Percentiles rank a stretch among this genome's conserved stretches.
phyloP scores from a whole-genome alignment of 2,329 filamentous ascomycete species.

The Cylindrodendrum hubeiense region DNA sequence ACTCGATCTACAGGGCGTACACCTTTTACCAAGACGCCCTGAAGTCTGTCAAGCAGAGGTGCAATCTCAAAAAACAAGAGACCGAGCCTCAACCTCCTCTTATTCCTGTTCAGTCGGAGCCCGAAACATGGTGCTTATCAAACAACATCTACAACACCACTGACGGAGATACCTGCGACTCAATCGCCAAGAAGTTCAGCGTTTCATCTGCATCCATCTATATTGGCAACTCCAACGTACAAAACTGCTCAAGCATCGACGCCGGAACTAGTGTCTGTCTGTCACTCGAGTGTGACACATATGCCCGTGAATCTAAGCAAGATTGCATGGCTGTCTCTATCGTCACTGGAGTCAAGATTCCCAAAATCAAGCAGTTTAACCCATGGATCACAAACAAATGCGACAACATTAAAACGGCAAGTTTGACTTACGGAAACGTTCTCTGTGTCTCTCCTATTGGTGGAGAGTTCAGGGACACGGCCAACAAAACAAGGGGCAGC shows the following conservation, averaged over 20 bases:
- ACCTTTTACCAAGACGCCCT: too few species aligned
- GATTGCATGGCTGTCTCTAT: background rate
- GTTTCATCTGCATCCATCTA: background rate
- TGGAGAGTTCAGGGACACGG: background rate
- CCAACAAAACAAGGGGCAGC: background rate
- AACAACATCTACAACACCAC: background rate
- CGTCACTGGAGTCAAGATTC: slow-evolving; percentile 1
- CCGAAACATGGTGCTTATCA: background rate
- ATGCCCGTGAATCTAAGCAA: background rate
- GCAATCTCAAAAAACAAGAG: too few species aligned
- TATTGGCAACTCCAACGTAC: background rate
- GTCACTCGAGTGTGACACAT: background rate
- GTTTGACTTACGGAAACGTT: background rate
- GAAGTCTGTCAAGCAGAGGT: too few species aligned
- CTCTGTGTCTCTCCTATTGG: slow-evolving; percentile 8
- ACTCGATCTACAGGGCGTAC: slow-evolving; percentile 39
- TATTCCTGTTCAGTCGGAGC: too few species aligned
- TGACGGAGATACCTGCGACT: background rate
- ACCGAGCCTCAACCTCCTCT: too few species aligned
- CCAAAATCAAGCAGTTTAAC: slow-evolving; percentile 3
- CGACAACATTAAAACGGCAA: slow-evolving; percentile 6
- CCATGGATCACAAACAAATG: slow-evolving; percentile 1
- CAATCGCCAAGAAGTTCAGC: background rate
- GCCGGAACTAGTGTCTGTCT: background rate
- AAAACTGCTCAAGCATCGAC: background rate